These are phyloP conservation scores for Coffea eugenioides DNA, from an alignment of 257 asterid species.

Conservation along the genomic window DNA sequence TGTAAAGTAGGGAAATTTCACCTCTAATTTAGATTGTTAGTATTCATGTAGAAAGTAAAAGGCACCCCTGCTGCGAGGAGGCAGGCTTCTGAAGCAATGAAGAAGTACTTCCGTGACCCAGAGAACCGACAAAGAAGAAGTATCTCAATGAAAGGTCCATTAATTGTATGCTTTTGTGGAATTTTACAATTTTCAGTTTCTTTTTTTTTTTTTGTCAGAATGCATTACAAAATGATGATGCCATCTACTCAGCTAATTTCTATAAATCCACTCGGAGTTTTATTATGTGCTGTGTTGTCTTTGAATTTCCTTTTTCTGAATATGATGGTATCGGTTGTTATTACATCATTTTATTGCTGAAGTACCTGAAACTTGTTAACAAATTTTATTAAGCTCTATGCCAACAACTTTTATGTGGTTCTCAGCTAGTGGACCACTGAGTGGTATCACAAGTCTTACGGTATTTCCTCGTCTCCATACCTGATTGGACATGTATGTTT, in stretches of 20 bases:
- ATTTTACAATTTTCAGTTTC: not conserved
- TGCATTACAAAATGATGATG: not conserved
- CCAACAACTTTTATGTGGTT: not conserved
- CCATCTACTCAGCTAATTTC: not conserved
- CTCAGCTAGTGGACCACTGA: not conserved
- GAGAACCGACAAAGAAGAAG: constrained; percentile 90
- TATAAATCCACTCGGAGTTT: not conserved
- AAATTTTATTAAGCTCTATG: not conserved
- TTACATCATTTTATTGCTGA: not conserved
- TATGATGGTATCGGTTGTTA: not conserved
- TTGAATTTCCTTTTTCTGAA: not conserved
- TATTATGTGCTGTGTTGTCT: not conserved
- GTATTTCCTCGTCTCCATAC: not conserved
- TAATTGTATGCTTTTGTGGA: not conserved
- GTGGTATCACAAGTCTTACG: not conserved
- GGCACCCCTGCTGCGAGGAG: constrained; percentile 83
- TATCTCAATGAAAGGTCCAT: constrained; percentile 76
- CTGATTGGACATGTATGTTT: not conserved
- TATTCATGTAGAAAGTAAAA: constrained; percentile 53
- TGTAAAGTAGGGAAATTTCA: not conserved
- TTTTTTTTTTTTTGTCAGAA: not conserved
- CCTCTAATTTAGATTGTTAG: not conserved
- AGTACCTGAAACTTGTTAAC: not conserved
- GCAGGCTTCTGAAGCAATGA: constrained; percentile 87
- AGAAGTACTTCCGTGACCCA: constrained; percentile 68